Base-by-base conservation (phyloP, 2,329 filamentous ascomycete genomes). In the Fusarium sp. region DNA sequence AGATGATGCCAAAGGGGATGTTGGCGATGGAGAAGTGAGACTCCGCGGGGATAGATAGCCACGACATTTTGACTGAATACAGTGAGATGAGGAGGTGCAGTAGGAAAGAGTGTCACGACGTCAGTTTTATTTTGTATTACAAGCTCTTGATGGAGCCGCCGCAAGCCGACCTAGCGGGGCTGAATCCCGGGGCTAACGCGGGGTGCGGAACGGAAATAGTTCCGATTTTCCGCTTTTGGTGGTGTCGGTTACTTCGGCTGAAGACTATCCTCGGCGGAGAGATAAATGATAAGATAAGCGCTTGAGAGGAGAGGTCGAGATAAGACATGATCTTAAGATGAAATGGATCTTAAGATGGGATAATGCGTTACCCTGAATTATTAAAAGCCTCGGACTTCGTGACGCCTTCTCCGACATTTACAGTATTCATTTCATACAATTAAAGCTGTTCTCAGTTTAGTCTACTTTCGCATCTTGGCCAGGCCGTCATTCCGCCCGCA, bases 1-100 rank as follows among this genome's bases (percentile, higher is more conserved):
- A 92, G 79, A 96, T 93, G 84, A 96, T 91, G 77, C 94, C 94
- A 78, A 96, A 96, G 3, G 94, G 94, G 60, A 96, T 92, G 80
- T 96, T 96, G 78, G 91, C 90, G 58, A 96, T 84, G 13, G 93
- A 78, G 53, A 78, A 78, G 62, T 78, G 73, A 35, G 76, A 82
- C 47, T 77, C 81, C 8, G 80, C 76, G n/a, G 81, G 77, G 23
- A 85, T 75, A 13, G 75, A 56, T 10, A 81, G 64, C 80, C 80
- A 81, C 42, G 80, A 81, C 76, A 78, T 78, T 19, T 21, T 65
- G 30, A 67, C 3, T 13, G 4, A 40, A 7, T 5, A 6, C 4
- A 37, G 6, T 33, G 4, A 35, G 16, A 23, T 28, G n/a, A 30
- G 16, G 33, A 30, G 42, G 13, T 43, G n/a, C 9, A 16, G 42